Percentiles rank a stretch among this genome's conserved stretches.
These are phyloP conservation scores for Penicillium fimorum DNA, from an alignment of 495 filamentous ascomycete species.

Conservation along the genomic window DNA sequence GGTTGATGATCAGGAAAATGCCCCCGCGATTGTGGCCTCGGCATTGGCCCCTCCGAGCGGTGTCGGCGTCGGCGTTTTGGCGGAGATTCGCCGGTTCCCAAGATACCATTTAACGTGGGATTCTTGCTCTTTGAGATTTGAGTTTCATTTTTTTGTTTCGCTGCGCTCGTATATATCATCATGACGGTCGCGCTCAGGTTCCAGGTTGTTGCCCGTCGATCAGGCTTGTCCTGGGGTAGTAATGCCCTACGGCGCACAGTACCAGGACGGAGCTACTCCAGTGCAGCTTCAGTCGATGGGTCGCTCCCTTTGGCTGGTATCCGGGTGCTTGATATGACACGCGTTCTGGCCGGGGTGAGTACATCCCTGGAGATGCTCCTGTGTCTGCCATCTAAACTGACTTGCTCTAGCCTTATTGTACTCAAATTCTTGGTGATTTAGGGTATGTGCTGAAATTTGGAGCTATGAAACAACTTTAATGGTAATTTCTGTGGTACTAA, in stretches of 20 bases:
- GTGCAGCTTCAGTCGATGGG: conserved; percentile 24
- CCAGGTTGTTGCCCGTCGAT: conserved; percentile 28
- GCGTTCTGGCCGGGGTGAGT: conserved; percentile 91
- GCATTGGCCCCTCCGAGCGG: conserved; percentile 32
- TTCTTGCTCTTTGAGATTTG: conserved; percentile 4
- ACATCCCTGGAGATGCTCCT: neutral
- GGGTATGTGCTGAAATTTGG: conserved; percentile 59
- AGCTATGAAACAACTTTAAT: conserved; percentile 10
- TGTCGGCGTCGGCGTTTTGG: conserved; percentile 36
- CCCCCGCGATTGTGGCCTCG: conserved; percentile 26
- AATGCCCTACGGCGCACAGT: conserved; percentile 22
- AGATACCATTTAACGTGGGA: conserved; percentile 16
- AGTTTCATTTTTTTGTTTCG: conserved; percentile 3
- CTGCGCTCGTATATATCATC: conserved; percentile 1
- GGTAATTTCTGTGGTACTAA: neutral
- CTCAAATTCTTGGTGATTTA: conserved; percentile 93
- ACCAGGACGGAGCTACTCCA: conserved; percentile 41
- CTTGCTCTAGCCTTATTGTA: conserved; percentile 82
- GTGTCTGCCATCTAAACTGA: conserved; percentile 15
- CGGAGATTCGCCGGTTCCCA: conserved; percentile 28
- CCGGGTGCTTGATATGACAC: conserved; percentile 91
- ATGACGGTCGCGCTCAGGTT: conserved; percentile 32
- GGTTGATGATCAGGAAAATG: conserved; percentile 20
- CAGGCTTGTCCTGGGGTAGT: conserved; percentile 21
- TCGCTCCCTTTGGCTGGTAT: conserved; percentile 76